A percentile compares a stretch with the other conserved stretches of the same genome.
These are phyloP conservation scores for Laguncularia racemosa DNA, from an alignment of 345 rosid species.

Conservation along the genomic window DNA sequence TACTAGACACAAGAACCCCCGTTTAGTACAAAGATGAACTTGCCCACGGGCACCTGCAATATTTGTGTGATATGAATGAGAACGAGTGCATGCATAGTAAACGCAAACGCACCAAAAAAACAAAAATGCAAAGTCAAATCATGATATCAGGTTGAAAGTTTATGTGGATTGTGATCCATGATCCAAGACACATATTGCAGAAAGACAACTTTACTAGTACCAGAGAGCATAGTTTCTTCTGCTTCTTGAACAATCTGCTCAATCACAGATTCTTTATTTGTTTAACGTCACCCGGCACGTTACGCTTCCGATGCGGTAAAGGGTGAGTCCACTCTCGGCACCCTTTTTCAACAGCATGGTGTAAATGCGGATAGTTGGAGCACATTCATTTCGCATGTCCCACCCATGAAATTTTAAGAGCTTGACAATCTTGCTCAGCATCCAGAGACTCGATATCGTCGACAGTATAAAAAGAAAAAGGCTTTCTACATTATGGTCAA, in stretches of 20 bases:
- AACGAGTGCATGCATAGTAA: no score
- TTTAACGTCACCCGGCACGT: conserved; percentile 67
- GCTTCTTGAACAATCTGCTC: conserved; percentile 64
- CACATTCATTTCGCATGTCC: conserved; percentile 47
- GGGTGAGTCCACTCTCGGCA: conserved; percentile 54
- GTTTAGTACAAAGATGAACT: no score
- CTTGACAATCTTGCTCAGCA: conserved; percentile 53
- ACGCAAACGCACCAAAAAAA: no score
- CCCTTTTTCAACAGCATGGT: conserved; percentile 89
- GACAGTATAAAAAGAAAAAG: conserved; percentile 45
- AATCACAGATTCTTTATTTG: conserved; percentile 49
- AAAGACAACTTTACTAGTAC: conserved; percentile 46
- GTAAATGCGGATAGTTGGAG: conserved; percentile 48
- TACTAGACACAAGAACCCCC: no score
- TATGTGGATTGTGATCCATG: conserved; percentile 47
- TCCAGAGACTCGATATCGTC: conserved; percentile 56
- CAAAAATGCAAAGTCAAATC: no score
- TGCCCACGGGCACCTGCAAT: no score
- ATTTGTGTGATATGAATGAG: no score
- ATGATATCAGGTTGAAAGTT: conserved; percentile 10
- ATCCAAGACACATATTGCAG: conserved; percentile 38
- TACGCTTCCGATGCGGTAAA: conserved; percentile 61
- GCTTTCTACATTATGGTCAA: conserved; percentile 84
- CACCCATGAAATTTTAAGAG: conserved; percentile 66
- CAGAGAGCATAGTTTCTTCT: conserved; percentile 39